phyloP scores from a whole-genome alignment of 2,329 filamentous ascomycete genomes.

The Fusarium virguliforme region DNA sequence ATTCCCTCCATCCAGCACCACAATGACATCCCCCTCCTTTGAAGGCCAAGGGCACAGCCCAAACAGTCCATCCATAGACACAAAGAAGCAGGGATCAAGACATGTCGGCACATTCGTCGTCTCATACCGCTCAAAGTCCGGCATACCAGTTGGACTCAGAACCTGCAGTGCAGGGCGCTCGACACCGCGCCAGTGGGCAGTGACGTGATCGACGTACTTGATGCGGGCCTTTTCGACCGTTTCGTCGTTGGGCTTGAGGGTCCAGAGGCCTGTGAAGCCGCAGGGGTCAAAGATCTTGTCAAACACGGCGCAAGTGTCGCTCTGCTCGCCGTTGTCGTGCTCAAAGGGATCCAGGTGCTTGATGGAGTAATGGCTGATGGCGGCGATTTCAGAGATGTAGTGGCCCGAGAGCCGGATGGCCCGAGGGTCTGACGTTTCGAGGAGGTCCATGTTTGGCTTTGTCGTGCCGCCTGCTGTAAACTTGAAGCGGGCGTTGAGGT shows the following conservation, averaged over 20 bases:
- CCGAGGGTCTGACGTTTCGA: neutral
- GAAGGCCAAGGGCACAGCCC: constrained; percentile 39
- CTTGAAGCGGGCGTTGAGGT: constrained; percentile 20
- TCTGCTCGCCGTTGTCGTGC: neutral
- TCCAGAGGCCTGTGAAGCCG: constrained; percentile 33
- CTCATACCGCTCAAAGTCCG: neutral
- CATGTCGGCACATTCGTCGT: constrained; percentile 25
- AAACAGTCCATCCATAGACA: constrained; percentile 11
- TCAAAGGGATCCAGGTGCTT: constrained; percentile 34
- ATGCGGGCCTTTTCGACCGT: neutral
- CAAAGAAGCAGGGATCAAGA: constrained; percentile 34
- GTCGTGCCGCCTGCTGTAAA: constrained; percentile 30
- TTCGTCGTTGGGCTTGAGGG: neutral
- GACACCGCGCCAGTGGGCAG: constrained; percentile 26
- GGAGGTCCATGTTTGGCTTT: constrained; percentile 16
- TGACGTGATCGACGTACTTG: constrained; percentile 36
- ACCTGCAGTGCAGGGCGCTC: neutral
- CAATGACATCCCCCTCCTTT: constrained; percentile 30
- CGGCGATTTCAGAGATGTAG: constrained; percentile 14
- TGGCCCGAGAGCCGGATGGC: constrained; percentile 22
- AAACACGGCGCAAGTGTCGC: constrained; percentile 19
- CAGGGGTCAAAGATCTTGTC: constrained; percentile 38
- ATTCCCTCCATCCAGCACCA: constrained; percentile 29
- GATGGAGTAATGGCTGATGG: constrained; percentile 27
- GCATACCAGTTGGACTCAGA: rapidly evolving